Conservation (phyloP, 129 eudicot species). For the Tagetes patula region DNA sequence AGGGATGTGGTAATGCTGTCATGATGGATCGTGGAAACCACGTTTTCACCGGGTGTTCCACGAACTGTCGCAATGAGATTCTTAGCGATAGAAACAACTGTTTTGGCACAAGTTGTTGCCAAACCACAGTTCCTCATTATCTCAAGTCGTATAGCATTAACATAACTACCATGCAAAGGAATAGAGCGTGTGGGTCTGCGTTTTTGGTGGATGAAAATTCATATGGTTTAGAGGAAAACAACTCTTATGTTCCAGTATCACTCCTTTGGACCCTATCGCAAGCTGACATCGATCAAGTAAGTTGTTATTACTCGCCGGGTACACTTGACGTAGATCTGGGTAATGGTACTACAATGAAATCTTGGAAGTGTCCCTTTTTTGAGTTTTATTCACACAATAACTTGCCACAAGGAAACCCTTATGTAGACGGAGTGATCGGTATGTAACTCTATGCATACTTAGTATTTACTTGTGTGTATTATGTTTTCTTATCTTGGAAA, state of each 20-base stretch:
- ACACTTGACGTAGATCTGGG: neutral
- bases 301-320: neutral
- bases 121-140: neutral
- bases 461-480: neutral
- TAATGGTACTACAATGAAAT: neutral
- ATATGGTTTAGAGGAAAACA: neutral
- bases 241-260: conserved; percentile 9
- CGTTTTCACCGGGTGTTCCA: conserved; percentile 5
- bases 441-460: neutral
- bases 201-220: conserved; percentile 19
- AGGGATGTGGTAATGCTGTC: neutral
- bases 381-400: neutral
- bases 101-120: conserved; percentile 1
- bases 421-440: neutral
- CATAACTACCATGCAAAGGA: neutral
- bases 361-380: neutral
- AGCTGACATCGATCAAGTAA: neutral
- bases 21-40: neutral
- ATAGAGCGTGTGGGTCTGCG: conserved; percentile 15
- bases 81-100: neutral
- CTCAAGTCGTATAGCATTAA: neutral
- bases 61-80: neutral
- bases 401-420: conserved; percentile 17
- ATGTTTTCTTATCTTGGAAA: neutral
- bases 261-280: conserved; percentile 14